These are phyloP conservation scores for Botryotinia globosa DNA, from an alignment of 2,329 filamentous ascomycete genomes.

Conservation along the genomic window DNA sequence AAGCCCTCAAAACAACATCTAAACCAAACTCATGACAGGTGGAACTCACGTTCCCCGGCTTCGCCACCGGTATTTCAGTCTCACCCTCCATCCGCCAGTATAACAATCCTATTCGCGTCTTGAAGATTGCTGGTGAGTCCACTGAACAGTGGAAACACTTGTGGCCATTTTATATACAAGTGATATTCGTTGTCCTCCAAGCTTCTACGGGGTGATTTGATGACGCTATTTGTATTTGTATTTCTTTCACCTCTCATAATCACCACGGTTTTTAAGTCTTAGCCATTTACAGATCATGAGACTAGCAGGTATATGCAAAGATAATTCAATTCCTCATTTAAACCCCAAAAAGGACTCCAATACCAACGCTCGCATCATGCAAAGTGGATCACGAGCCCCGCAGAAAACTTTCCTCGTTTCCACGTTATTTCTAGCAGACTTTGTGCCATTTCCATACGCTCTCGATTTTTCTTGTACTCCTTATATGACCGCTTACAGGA, in stretches of 20 bases:
- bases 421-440: not conserved
- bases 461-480: not conserved
- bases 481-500: not conserved
- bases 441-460: not conserved
- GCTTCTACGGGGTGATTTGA: not conserved
- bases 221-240: not conserved
- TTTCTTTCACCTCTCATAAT: not conserved
- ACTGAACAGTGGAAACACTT: not conserved
- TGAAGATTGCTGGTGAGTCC: not conserved
- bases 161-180: not conserved
- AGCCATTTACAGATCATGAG: not conserved
- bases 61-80: not conserved
- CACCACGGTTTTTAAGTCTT: not conserved
- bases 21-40: not conserved
- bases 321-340: not conserved
- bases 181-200: not conserved
- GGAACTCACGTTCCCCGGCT: not conserved
- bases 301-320: not conserved
- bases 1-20: not conserved
- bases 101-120: not conserved
- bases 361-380: not conserved
- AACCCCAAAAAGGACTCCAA: not conserved
- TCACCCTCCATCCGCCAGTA: not conserved
- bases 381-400: not conserved
- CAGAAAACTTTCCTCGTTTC: not conserved